Evolutionary conservation across 306 rosid genomes (phyloP), one percentile per base, ranked within the genome.

Genomic region (Prunus dulcis): DNA sequence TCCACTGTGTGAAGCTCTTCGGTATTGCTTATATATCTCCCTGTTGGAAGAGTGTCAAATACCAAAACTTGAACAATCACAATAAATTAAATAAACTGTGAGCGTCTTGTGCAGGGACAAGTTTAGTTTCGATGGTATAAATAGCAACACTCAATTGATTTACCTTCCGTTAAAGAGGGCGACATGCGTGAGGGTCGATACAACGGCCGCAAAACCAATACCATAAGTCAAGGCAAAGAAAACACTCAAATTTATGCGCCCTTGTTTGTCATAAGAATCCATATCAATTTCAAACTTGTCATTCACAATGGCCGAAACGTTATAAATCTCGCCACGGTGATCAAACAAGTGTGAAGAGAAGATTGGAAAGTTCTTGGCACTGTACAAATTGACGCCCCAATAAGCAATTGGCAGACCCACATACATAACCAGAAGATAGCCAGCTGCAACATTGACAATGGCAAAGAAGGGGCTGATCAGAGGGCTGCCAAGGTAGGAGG

Each of bases 111-210:
- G 38, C 7, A 32, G 1, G 6, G 38, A 5, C 6, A 32, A 32
- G 2, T 34, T 5, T 34, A 34, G 41, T 34, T 34, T 34, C 8
- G 0, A 57, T 57, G 64, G 18, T 11, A 57, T 14, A 57, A 57
- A 57, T 57, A 22, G 64, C 61, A n/a, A 8, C 20, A 7, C 25
- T 55, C 25, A n/a, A 55, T 57, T 57, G 14, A 57, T 20, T 20
- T 73, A 93, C 96, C 95, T 88, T 78, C 96, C 98, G 77, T 91
- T 76, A 81, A 90, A 93, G 56, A 91, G 78, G 12, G 80, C 84
- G 56, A 93, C 96, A 72, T 90, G 96, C 0, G 93, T 82, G 18
- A 90, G 80, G 38, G 96, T 93, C 28, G 98, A 75, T 34, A 91
- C 90, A 47, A 93, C 78, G 47, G 94, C 82, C 5, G 94, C 96